A percentile compares a stretch with the other conserved stretches of the same genome.
These are phyloP conservation scores for Apiospora rasikravindrae DNA, from an alignment of 2,329 filamentous ascomycete species.

Conservation along the genomic window DNA sequence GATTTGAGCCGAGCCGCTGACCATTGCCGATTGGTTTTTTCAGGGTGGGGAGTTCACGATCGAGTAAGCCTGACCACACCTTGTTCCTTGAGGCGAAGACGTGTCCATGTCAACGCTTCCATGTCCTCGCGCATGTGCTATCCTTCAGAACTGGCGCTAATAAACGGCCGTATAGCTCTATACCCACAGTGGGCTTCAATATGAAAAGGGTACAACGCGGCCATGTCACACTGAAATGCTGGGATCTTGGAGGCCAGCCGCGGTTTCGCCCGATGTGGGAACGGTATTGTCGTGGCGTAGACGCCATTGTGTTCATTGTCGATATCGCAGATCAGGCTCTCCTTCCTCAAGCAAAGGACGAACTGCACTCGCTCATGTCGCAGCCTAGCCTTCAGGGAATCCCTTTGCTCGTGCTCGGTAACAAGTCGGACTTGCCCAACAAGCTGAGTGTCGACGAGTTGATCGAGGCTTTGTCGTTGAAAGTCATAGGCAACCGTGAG, in stretches of 20 bases:
- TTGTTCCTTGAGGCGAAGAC: constrained; percentile 11
- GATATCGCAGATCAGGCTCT: constrained; percentile 87
- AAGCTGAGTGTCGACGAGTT: constrained; percentile 93
- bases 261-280: constrained; percentile 99
- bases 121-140: constrained; percentile 7
- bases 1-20: constrained; percentile 39
- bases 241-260: constrained; percentile 97
- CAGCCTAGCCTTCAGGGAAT: constrained; percentile 88
- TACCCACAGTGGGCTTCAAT: constrained; percentile 98
- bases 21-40: constrained; percentile 27
- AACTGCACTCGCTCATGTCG: constrained; percentile 86
- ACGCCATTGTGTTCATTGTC: constrained; percentile 98
- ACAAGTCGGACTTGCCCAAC: constrained; percentile 94
- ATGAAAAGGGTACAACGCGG: constrained; percentile 98
- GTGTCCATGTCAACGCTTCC: background rate
- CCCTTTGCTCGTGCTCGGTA: constrained; percentile 90
- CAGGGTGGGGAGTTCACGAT: constrained; percentile 98
- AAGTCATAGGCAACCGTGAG: constrained; percentile 86
- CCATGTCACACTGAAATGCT: constrained; percentile 98
- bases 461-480: constrained; percentile 90
- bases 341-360: constrained; percentile 85
- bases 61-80: constrained; percentile 72
- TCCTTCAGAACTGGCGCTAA: background rate
- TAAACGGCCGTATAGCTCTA: constrained; percentile 67
- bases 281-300: constrained; percentile 95